A percentile compares a stretch with the other conserved stretches of the same genome.
These are phyloP conservation scores for Ophiostoma tasmaniense DNA, from an alignment of 2,329 filamentous ascomycete species.

Conservation along the genomic window DNA sequence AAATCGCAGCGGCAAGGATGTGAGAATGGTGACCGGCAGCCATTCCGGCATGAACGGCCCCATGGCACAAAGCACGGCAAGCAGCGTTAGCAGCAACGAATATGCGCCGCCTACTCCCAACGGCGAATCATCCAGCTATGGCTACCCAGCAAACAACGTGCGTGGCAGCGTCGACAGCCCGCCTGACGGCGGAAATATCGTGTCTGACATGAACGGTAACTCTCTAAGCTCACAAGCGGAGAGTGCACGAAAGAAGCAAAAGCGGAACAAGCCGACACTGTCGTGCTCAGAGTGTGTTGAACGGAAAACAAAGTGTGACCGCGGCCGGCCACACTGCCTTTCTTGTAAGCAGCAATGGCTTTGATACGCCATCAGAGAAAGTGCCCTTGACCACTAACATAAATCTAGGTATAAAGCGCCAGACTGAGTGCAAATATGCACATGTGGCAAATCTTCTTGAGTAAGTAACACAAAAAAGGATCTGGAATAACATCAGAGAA, in stretches of 20 bases:
- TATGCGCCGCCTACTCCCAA: conserved; percentile 17
- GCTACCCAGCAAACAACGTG: conserved; percentile 5
- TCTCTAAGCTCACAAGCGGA: neutral
- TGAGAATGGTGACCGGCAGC: conserved; percentile 17
- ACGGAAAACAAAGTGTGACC: conserved; percentile 77
- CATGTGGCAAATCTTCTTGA: conserved; percentile 69
- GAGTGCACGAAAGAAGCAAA: conserved; percentile 58
- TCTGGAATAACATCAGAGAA: neutral
- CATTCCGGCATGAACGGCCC: conserved; percentile 13
- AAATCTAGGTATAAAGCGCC: conserved; percentile 51
- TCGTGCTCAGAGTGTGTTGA: conserved; percentile 75
- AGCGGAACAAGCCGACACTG: conserved; percentile 74
- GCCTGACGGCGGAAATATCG: neutral
- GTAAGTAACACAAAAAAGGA: conserved; percentile 36
- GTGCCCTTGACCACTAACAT: conserved; percentile 10
- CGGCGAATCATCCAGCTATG: conserved; percentile 6
- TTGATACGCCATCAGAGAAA: neutral
- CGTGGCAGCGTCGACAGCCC: conserved; percentile 9
- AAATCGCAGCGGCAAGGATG: conserved; percentile 16
- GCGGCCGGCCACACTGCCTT: conserved; percentile 60
- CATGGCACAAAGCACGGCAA: conserved; percentile 15
- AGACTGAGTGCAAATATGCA: conserved; percentile 67
- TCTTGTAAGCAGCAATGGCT: conserved; percentile 43
- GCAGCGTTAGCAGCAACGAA: conserved; percentile 19
- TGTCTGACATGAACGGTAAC: neutral